A percentile compares a stretch with the other conserved stretches of the same genome.
phyloP scores from a whole-genome alignment of 2,329 filamentous ascomycete species.

The Xenosphaeropsis pyriputrescens region DNA sequence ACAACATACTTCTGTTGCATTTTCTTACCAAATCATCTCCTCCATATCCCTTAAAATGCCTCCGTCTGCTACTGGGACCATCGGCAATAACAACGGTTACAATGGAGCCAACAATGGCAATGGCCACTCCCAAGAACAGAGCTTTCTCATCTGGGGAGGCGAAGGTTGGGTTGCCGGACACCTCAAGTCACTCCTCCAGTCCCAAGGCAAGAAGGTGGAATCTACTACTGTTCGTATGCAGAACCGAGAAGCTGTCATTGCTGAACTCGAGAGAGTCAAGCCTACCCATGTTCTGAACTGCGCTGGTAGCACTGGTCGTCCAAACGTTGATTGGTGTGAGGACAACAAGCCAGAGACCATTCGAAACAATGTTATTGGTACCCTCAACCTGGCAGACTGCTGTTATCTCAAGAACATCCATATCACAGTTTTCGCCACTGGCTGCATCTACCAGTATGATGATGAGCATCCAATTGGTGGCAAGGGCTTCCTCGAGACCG shows the following conservation, averaged over 20 bases:
- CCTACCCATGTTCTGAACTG: slow-evolving; percentile 54
- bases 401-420: slow-evolving; percentile 45
- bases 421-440: slow-evolving; percentile 51
- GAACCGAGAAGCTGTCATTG: slow-evolving; percentile 38
- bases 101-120: not conserved
- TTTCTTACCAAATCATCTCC: too few relatives aligned
- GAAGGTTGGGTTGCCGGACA: slow-evolving; percentile 49
- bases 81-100: too few relatives aligned
- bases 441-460: slow-evolving; percentile 53
- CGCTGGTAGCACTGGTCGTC: slow-evolving; percentile 49
- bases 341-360: slow-evolving; percentile 54
- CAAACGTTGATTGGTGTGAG: slow-evolving; percentile 61
- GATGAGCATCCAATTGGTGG: slow-evolving; percentile 44
- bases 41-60: too few relatives aligned
- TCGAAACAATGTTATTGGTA: slow-evolving; percentile 51
- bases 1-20: too few relatives aligned
- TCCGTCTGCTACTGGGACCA: too few relatives aligned
- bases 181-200: slow-evolving; percentile 40
- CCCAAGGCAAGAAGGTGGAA: slow-evolving; percentile 44
- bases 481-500: slow-evolving; percentile 43
- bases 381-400: slow-evolving; percentile 45
- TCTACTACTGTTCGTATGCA: slow-evolving; percentile 52
- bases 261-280: slow-evolving; percentile 39
- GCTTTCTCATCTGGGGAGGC: slow-evolving; percentile 51
- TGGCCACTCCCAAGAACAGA: slow-evolving; percentile 13